These are phyloP conservation scores for Amanita subjunquillea DNA, from an alignment of 768 basidiomycete genomes.

Conservation along the genomic window DNA sequence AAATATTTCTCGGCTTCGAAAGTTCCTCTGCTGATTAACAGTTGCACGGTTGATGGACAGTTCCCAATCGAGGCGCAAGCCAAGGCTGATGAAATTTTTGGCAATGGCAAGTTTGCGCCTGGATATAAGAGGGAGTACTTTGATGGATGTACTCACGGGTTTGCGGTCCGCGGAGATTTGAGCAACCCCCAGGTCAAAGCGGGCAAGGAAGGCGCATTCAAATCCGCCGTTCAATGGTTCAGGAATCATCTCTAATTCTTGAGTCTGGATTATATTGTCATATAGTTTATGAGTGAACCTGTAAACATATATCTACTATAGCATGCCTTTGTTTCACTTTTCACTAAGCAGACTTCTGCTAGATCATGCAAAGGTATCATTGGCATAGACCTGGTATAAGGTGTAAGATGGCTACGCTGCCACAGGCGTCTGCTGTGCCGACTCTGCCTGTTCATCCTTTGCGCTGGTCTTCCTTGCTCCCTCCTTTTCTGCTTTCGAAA, in stretches of 20 bases:
- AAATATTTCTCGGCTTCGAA: conserved; percentile 34
- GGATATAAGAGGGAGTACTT: conserved; percentile 43
- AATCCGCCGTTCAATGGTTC: conserved; percentile 46
- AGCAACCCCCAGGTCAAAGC: conserved; percentile 42
- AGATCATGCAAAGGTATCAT: background rate
- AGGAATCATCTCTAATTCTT: background rate
- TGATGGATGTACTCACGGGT: conserved; percentile 42
- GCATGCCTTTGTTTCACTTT: background rate
- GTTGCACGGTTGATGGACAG: conserved; percentile 39
- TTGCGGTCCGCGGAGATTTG: conserved; percentile 42
- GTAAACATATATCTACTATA: background rate
- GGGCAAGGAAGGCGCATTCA: conserved; percentile 57
- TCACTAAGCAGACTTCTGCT: background rate
- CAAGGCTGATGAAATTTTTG: conserved; percentile 40
- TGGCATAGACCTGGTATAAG: background rate
- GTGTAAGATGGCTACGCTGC: background rate
- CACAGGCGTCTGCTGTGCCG: no score
- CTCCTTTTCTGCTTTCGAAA: background rate
- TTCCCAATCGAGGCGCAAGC: conserved; percentile 39
- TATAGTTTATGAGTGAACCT: background rate
- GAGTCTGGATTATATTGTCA: background rate
- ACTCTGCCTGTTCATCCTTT: background rate
- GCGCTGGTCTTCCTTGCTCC: background rate
- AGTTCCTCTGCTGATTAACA: conserved; percentile 59
- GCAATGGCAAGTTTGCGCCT: conserved; percentile 31